Evolutionary conservation across 768 basidiomycete species (phyloP).

Genomic region (Lactarius vividus): DNA sequence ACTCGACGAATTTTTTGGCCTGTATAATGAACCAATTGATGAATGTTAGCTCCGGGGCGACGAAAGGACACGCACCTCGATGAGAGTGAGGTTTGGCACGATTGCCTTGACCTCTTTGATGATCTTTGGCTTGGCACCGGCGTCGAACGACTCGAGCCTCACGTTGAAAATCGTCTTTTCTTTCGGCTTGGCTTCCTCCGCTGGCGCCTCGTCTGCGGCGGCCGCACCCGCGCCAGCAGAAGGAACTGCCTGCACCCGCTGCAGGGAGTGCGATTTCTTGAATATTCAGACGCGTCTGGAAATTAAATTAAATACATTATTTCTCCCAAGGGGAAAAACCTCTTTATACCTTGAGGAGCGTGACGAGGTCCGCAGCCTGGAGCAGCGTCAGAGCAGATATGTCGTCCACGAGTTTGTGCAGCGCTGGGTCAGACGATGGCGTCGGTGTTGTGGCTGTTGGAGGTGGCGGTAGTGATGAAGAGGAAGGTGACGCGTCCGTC

Average conservation of each 20-base stretch:
- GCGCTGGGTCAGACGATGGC: conserved; percentile 55
- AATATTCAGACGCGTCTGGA: conserved; percentile 89
- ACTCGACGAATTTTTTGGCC: conserved; percentile 99
- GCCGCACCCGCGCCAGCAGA: conserved; percentile 55
- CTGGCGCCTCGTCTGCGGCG: conserved; percentile 49
- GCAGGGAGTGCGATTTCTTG: conserved; percentile 95
- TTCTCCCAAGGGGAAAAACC: neutral
- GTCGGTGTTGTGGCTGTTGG: conserved; percentile 20
- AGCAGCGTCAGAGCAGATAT: conserved; percentile 86
- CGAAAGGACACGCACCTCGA: conserved; percentile 69
- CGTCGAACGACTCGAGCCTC: conserved; percentile 91
- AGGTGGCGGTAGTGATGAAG: conserved; percentile 40
- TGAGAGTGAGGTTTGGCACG: conserved; percentile 92
- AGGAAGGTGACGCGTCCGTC: conserved; percentile 42
- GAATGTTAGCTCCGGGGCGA: neutral
- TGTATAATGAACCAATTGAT: conserved; percentile 34
- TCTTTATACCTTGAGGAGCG: conserved; percentile 75
- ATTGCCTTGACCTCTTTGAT: conserved; percentile 97
- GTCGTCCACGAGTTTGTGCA: conserved; percentile 86
- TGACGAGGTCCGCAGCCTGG: conserved; percentile 93
- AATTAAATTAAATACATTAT: neutral
- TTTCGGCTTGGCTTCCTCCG: conserved; percentile 72
- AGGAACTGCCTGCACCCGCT: conserved; percentile 57
- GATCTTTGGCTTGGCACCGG: conserved; percentile 90
- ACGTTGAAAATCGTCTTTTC: conserved; percentile 98